Percentiles rank a stretch among this genome's conserved stretches.
Conservation (phyloP, 2,329 filamentous ascomycete species). For the Neopestalotiopsis rosae region DNA sequence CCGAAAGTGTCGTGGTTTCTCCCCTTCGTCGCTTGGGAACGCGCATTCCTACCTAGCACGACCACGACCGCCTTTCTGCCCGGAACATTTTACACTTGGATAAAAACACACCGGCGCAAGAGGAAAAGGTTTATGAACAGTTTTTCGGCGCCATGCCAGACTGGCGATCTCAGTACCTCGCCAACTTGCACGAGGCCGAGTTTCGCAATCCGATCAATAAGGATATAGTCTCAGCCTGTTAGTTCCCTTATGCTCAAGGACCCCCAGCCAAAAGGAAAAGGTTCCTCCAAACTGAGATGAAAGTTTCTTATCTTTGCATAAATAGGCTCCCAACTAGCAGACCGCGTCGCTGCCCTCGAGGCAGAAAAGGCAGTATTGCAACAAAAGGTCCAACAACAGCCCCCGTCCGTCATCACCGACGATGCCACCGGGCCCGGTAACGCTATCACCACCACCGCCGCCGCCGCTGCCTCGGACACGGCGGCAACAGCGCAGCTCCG, state of each 20-base stretch:
- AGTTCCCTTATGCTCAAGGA: slow-evolving; percentile 31
- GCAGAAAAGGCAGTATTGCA: slow-evolving; percentile 55
- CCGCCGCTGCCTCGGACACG: slow-evolving; percentile 33
- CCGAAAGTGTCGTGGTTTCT: too few species aligned
- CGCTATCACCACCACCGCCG: slow-evolving; percentile 24
- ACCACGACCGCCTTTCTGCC: too few species aligned
- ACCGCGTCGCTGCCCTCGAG: slow-evolving; percentile 69
- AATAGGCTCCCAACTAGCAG: slow-evolving; percentile 41
- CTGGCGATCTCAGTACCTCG: slow-evolving; percentile 84
- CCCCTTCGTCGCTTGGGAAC: too few species aligned
- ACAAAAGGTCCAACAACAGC: slow-evolving; percentile 24
- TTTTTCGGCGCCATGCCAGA: slow-evolving; percentile 53
- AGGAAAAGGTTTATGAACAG: neutral
- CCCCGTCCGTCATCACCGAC: slow-evolving; percentile 25
- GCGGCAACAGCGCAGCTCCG: slow-evolving; percentile 56
- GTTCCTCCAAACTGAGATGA: too few species aligned
- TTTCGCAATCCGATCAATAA: slow-evolving; percentile 66
- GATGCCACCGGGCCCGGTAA: slow-evolving; percentile 5
- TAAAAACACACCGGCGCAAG: too few species aligned
- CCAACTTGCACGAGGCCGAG: slow-evolving; percentile 74
- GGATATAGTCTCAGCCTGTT: slow-evolving; percentile 81
- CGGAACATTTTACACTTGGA: too few species aligned
- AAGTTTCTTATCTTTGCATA: slow-evolving; percentile 5
- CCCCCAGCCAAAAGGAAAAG: too few species aligned
- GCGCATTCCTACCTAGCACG: too few species aligned